phyloP scores from a whole-genome alignment of 2,329 filamentous ascomycete species.

The Pyrenophora graminea region DNA sequence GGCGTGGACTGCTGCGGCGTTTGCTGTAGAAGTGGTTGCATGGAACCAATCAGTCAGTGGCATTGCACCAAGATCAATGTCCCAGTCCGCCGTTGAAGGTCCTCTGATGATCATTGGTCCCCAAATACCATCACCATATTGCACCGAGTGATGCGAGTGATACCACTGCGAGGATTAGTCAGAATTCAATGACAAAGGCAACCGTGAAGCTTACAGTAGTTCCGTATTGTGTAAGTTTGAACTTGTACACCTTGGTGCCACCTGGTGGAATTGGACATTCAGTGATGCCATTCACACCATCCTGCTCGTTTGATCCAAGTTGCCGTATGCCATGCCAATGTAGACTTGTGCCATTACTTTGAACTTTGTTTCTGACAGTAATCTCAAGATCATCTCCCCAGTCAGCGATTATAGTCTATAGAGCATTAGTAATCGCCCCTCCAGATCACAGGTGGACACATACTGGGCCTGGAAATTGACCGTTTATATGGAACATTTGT shows the following conservation, averaged over 20 bases:
- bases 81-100: constrained; percentile 48
- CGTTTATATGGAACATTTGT: constrained; percentile 51
- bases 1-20: constrained; percentile 43
- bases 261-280: constrained; percentile 72
- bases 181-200: neutral
- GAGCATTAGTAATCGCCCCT: constrained; percentile 19
- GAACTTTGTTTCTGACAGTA: constrained; percentile 43
- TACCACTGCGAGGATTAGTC: constrained; percentile 52
- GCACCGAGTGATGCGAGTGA: constrained; percentile 50
- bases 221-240: constrained; percentile 44
- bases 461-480: constrained; percentile 54
- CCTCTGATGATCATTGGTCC: constrained; percentile 50
- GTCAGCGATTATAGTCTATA: constrained; percentile 49
- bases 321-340: constrained; percentile 59
- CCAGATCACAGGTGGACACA: constrained; percentile 24
- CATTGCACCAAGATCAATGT: constrained; percentile 49
- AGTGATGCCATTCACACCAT: constrained; percentile 56
- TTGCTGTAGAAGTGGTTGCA: constrained; percentile 36
- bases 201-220: constrained; percentile 29
- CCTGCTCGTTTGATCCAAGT: constrained; percentile 48
- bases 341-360: constrained; percentile 54
- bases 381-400: constrained; percentile 49
- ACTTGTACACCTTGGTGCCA: constrained; percentile 37
- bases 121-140: constrained; percentile 49
- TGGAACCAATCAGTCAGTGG: constrained; percentile 47